These are phyloP conservation scores for Neofusicoccum ribis DNA, from an alignment of 2,329 filamentous ascomycete genomes.

Conservation along the genomic window DNA sequence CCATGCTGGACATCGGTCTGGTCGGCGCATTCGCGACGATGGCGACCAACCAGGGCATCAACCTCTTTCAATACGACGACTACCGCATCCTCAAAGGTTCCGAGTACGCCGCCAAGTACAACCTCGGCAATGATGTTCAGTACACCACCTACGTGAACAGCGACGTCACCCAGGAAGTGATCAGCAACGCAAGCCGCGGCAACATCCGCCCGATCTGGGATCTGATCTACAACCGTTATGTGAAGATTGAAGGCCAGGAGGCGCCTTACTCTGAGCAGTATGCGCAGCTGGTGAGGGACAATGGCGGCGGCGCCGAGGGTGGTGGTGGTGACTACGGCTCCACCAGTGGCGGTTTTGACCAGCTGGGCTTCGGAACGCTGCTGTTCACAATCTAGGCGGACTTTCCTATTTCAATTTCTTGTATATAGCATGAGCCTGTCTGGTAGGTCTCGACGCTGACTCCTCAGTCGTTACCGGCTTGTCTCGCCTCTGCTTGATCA, in stretches of 20 bases:
- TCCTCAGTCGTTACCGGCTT: too few relatives aligned
- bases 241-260: slow-evolving; percentile 38
- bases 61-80: slow-evolving; percentile 39
- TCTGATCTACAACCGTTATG: slow-evolving; percentile 41
- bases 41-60: slow-evolving; percentile 46
- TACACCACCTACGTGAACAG: slow-evolving; percentile 44
- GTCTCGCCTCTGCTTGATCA: too few relatives aligned
- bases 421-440: background rate
- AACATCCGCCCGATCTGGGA: slow-evolving; percentile 43
- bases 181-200: slow-evolving; percentile 35
- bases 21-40: slow-evolving; percentile 45
- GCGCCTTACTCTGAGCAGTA: slow-evolving; percentile 37
- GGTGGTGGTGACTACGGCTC: slow-evolving; percentile 48
- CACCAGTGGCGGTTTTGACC: slow-evolving; percentile 46
- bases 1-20: slow-evolving; percentile 42
- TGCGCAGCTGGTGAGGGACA: slow-evolving; percentile 39
- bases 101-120: slow-evolving; percentile 46
- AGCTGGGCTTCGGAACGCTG: slow-evolving; percentile 39
- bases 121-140: slow-evolving; percentile 45
- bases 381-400: slow-evolving; percentile 22
- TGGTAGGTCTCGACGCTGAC: too few relatives aligned
- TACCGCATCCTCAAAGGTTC: slow-evolving; percentile 40
- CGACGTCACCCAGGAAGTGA: slow-evolving; percentile 38
- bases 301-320: slow-evolving; percentile 42
- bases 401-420: background rate